phyloP scores from a whole-genome alignment of 73 alveolate species.

The Paramecium octaurelia region DNA sequence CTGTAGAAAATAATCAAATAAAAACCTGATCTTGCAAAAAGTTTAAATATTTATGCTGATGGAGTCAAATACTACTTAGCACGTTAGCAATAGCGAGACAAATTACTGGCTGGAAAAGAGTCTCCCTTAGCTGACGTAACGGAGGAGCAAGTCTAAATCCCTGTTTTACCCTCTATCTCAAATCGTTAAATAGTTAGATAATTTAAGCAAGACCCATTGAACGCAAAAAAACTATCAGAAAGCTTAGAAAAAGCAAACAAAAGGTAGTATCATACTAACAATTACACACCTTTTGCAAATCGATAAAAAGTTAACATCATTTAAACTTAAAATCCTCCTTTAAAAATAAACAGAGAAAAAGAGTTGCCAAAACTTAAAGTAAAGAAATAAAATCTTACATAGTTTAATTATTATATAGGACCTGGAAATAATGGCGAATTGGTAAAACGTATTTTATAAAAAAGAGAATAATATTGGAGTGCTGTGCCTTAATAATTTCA shows the following conservation, averaged over 20 bases:
- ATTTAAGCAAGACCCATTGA: not conserved
- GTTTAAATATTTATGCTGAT: conserved; percentile 41
- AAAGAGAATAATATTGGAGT: conserved; percentile 52
- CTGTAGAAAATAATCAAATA: conserved; percentile 22
- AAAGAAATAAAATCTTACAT: not conserved
- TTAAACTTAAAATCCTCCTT: not conserved
- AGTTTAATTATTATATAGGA: conserved; percentile 50
- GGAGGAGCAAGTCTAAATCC: not conserved
- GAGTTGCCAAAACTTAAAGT: conserved; percentile 33
- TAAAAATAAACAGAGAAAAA: not conserved
- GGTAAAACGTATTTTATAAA: not conserved
- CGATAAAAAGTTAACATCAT: not conserved
- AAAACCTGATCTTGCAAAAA: conserved; percentile 46
- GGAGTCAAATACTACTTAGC: conserved; percentile 33
- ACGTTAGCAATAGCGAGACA: not conserved
- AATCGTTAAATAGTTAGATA: not conserved
- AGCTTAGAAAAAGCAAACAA: conserved; percentile 24
- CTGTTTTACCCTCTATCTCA: not conserved
- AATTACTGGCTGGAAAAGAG: conserved; percentile 10
- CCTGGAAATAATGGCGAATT: conserved; percentile 53
- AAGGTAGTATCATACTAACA: not conserved
- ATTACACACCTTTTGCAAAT: conserved; percentile 17
- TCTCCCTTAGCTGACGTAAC: not conserved
- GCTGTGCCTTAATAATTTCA: conserved; percentile 23
- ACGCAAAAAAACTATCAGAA: not conserved